These are phyloP conservation scores for Blastocystis sp. DNA, from an alignment of 352 stramenopile species.

Conservation along the genomic window DNA sequence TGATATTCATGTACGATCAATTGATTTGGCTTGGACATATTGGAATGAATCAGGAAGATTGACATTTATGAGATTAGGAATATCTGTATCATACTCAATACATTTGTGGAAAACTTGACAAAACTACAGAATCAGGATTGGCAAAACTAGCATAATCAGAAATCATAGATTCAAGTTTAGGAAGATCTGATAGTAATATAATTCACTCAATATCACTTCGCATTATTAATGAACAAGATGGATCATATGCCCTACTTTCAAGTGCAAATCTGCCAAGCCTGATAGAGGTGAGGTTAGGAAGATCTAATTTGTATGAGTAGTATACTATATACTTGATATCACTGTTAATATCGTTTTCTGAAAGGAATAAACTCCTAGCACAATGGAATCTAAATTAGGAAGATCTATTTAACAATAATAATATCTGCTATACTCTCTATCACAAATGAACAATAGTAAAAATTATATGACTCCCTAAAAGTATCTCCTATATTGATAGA, in stretches of 20 bases:
- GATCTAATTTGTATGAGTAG: background rate
- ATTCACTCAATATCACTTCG: background rate
- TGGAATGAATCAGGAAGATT: background rate
- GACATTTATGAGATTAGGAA: background rate
- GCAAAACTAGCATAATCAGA: background rate
- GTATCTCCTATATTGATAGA: background rate
- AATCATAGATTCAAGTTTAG: background rate
- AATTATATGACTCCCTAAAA: background rate
- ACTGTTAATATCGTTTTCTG: background rate
- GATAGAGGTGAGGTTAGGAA: background rate
- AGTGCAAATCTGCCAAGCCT: background rate
- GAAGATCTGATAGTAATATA: background rate
- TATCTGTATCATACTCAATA: background rate
- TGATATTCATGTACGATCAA: background rate
- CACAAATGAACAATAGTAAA: background rate
- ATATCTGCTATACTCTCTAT: background rate
- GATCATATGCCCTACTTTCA: background rate
- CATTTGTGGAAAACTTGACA: background rate
- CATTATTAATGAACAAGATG: background rate
- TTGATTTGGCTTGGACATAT: background rate
- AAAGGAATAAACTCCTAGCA: background rate
- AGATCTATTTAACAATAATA: background rate
- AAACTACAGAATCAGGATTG: background rate
- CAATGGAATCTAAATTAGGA: background rate
- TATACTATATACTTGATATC: background rate